These are phyloP conservation scores for Hygrocybe coccinea DNA, from an alignment of 768 basidiomycete genomes.

Conservation along the genomic window DNA sequence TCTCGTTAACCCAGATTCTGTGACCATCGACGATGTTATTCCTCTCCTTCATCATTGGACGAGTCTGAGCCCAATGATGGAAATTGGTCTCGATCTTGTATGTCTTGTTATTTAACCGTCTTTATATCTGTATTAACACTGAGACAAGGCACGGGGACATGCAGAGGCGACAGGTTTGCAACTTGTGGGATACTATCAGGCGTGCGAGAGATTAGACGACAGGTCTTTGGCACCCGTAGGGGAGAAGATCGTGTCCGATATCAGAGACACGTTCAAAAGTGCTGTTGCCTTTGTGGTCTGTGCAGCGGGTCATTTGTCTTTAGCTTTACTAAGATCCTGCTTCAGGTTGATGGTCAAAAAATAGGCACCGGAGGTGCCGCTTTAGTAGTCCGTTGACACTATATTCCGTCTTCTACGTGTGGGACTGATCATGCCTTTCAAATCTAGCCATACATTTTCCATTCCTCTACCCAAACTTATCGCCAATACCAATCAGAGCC, in stretches of 20 bases:
- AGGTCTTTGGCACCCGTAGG: slow-evolving; percentile 59
- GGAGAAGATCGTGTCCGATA: slow-evolving; percentile 55
- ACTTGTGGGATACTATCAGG: slow-evolving; percentile 75
- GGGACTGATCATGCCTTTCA: not conserved
- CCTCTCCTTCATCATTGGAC: slow-evolving; percentile 86
- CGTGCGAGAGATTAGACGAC: slow-evolving; percentile 60
- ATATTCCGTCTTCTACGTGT: not conserved
- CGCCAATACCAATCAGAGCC: slow-evolving; percentile 37
- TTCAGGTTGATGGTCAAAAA: slow-evolving; percentile 57
- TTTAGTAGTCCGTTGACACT: slow-evolving; percentile 47
- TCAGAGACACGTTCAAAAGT: slow-evolving; percentile 50
- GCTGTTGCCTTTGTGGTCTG: slow-evolving; percentile 69
- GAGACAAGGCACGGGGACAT: slow-evolving; percentile 50
- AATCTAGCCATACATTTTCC: slow-evolving; percentile 48
- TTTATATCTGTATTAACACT: not conserved
- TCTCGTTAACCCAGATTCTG: slow-evolving; percentile 27
- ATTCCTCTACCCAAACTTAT: slow-evolving; percentile 41
- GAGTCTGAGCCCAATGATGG: slow-evolving; percentile 79
- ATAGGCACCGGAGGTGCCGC: slow-evolving; percentile 50
- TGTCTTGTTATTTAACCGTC: slow-evolving; percentile 15
- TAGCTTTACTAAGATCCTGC: slow-evolving; percentile 1
- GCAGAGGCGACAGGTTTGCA: slow-evolving; percentile 49
- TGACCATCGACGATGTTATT: slow-evolving; percentile 59
- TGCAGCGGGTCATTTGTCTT: slow-evolving; percentile 9
- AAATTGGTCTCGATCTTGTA: slow-evolving; percentile 75